Evolutionary conservation across 495 filamentous ascomycete genomes (phyloP).

Genomic region (Articulospora tetracladia): DNA sequence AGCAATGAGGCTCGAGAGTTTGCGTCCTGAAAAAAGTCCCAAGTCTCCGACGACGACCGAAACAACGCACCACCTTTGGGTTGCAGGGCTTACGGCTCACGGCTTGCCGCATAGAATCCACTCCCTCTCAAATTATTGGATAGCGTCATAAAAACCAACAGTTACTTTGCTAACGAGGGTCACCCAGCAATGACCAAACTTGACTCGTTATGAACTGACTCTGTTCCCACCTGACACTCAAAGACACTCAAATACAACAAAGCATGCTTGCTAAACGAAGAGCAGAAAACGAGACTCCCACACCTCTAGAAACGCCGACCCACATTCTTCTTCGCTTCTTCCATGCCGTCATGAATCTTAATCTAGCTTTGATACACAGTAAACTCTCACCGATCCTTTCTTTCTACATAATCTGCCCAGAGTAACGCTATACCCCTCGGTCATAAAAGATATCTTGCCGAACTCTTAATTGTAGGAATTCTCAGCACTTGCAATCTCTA

Average conservation of each 20-base stretch:
- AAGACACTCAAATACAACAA: too few species aligned
- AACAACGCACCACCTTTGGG: neutral
- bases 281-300: neutral
- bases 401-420: too few species aligned
- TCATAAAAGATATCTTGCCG: too few species aligned
- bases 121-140: too few species aligned
- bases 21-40: too few species aligned
- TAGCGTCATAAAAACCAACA: too few species aligned
- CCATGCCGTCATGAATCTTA: neutral
- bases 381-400: too few species aligned
- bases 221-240: neutral
- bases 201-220: neutral
- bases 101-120: too few species aligned
- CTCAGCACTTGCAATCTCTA: conserved; percentile 3
- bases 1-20: neutral
- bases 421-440: too few species aligned
- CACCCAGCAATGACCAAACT: neutral
- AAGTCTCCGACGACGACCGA: neutral
- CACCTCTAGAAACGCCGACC: neutral
- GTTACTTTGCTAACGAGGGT: neutral
- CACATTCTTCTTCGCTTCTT: neutral
- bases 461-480: neutral
- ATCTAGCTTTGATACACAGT: neutral
- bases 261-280: neutral
- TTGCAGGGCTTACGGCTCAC: neutral